Evolutionary conservation across 495 filamentous ascomycete species (phyloP).

Genomic region (Chaetomidium leptoderma): DNA sequence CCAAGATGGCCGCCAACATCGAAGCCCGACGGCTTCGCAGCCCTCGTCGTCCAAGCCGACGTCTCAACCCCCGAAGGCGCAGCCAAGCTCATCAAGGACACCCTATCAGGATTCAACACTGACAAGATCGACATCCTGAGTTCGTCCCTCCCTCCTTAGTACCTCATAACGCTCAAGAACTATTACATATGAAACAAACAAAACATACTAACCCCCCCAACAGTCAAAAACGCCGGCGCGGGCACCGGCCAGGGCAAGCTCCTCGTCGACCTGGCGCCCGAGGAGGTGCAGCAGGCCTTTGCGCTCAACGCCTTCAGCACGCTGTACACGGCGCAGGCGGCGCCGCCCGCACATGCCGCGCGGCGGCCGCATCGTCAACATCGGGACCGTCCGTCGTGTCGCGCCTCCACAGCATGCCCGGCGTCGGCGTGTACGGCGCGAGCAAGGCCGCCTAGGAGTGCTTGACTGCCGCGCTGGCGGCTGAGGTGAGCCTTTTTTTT

Average conservation of each 20-base stretch:
- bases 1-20: neutral
- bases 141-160: neutral
- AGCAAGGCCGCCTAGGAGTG: constrained; percentile 8
- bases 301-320: constrained; percentile 8
- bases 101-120: neutral
- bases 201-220: neutral
- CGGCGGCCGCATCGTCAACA: constrained; percentile 6
- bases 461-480: neutral
- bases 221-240: constrained; percentile 4
- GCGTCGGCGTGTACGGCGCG: neutral
- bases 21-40: neutral
- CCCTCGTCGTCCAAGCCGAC: constrained; percentile 3
- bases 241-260: neutral
- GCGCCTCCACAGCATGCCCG: neutral
- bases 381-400: neutral
- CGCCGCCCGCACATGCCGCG: neutral
- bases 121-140: constrained; percentile 8
- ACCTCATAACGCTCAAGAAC: too few species aligned
- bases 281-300: neutral
- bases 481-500: too few species aligned
- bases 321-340: neutral
- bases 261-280: neutral
- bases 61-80: neutral
- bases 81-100: neutral
- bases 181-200: too few species aligned